These are phyloP conservation scores for Trypanosoma boissoni DNA, from an alignment of 208 protist genomes.

Conservation along the genomic window DNA sequence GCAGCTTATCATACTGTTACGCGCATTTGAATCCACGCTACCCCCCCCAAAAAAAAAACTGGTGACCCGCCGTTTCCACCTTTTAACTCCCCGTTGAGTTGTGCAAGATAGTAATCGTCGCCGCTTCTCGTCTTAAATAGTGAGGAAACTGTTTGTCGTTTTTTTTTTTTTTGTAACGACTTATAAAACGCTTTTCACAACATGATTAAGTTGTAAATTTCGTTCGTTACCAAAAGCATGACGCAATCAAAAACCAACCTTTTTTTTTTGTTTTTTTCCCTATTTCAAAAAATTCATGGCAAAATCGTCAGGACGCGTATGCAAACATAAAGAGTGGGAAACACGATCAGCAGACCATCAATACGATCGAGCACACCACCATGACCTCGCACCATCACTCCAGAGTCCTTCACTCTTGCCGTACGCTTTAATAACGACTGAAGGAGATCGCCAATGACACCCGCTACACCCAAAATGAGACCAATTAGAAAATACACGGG, in stretches of 20 bases:
- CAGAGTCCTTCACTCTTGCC: conserved; percentile 83
- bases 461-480: conserved; percentile 51
- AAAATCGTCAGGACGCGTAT: conserved; percentile 29
- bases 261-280: not conserved
- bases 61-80: no score
- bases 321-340: conserved; percentile 69
- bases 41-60: no score
- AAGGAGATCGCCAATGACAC: conserved; percentile 83
- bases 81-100: no score
- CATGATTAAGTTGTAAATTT: no score
- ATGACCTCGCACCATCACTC: conserved; percentile 83
- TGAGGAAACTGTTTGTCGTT: no score
- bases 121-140: no score
- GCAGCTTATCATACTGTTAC: no score
- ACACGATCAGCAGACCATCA: conserved; percentile 78
- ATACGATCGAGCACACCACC: conserved; percentile 90
- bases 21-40: no score
- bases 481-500: conserved; percentile 56
- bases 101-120: no score
- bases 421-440: conserved; percentile 88
- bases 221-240: not conserved
- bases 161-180: no score
- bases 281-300: conserved; percentile 6
- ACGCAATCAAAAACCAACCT: conserved; percentile 3
- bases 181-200: no score